phyloP scores from a whole-genome alignment of 768 basidiomycete genomes.

The Leccinellum luteum region DNA sequence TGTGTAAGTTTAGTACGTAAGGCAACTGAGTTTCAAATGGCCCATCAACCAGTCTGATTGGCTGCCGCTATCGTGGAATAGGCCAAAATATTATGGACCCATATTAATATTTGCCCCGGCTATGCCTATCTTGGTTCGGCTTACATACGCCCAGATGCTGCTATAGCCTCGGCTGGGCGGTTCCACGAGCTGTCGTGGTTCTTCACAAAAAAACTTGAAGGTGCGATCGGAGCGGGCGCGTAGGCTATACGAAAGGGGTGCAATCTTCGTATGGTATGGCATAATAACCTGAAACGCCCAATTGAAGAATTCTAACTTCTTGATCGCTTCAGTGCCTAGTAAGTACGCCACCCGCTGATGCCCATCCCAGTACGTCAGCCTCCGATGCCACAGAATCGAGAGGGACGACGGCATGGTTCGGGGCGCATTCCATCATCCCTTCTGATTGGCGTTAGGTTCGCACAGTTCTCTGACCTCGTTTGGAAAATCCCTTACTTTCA shows the following conservation, averaged over 20 bases:
- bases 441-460: background rate
- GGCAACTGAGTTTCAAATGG: background rate
- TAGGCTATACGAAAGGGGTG: background rate
- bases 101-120: background rate
- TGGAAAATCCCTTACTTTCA: background rate
- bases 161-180: background rate
- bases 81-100: too few species aligned
- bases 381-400: background rate
- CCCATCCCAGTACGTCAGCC: background rate
- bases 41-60: background rate
- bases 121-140: background rate
- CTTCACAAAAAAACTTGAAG: background rate
- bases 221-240: background rate
- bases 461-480: background rate
- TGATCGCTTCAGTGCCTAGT: background rate
- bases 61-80: background rate
- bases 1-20: too few species aligned
- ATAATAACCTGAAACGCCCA: background rate
- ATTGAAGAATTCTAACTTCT: background rate
- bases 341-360: background rate
- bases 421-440: background rate
- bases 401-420: background rate
- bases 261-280: background rate
- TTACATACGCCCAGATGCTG: too few species aligned
- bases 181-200: background rate